phyloP scores from a whole-genome alignment of 2,329 filamentous ascomycete genomes.

The Pseudophaeomoniella oleicola region DNA sequence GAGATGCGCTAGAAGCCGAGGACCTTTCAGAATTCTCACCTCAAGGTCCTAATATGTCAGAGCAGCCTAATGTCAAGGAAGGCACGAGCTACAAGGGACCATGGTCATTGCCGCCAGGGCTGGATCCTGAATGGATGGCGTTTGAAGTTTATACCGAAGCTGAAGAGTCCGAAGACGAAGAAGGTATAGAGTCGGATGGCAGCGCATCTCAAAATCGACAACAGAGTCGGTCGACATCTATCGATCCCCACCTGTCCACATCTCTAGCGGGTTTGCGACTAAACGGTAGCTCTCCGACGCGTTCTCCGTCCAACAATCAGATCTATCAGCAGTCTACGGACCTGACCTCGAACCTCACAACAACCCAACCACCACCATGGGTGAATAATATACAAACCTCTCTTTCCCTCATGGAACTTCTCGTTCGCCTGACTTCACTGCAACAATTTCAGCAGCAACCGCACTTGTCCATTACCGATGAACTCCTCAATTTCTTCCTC shows the following conservation, averaged over 20 bases:
- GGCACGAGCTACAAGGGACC: constrained; percentile 19
- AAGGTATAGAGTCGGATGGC: constrained; percentile 14
- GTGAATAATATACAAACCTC: constrained; percentile 46
- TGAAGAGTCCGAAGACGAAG: constrained; percentile 38
- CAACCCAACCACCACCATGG: constrained; percentile 32
- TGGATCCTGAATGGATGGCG: constrained; percentile 84
- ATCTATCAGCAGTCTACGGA: constrained; percentile 15
- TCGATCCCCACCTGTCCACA: constrained; percentile 25
- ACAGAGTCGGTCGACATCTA: constrained; percentile 13
- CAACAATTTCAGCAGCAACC: constrained; percentile 87
- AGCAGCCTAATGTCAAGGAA: constrained; percentile 5
- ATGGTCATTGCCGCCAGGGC: constrained; percentile 54
- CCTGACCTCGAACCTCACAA: constrained; percentile 14
- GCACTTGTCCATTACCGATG: constrained; percentile 79
- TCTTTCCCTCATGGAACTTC: constrained; percentile 72
- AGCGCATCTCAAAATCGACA: constrained; percentile 6
- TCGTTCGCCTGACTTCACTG: constrained; percentile 70
- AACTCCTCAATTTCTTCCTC: constrained; percentile 79
- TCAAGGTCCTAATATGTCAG: constrained; percentile 16
- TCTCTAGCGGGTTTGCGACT: constrained; percentile 34
- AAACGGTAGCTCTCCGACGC: constrained; percentile 11
- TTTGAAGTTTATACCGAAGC: constrained; percentile 67
- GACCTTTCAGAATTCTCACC: constrained; percentile 27
- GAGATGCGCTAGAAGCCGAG: constrained; percentile 15
- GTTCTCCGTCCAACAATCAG: constrained; percentile 2